Percentiles rank a stretch among this genome's conserved stretches.
phyloP scores from a whole-genome alignment of 345 rosid genomes.

The Hibiscus tridactylites region DNA sequence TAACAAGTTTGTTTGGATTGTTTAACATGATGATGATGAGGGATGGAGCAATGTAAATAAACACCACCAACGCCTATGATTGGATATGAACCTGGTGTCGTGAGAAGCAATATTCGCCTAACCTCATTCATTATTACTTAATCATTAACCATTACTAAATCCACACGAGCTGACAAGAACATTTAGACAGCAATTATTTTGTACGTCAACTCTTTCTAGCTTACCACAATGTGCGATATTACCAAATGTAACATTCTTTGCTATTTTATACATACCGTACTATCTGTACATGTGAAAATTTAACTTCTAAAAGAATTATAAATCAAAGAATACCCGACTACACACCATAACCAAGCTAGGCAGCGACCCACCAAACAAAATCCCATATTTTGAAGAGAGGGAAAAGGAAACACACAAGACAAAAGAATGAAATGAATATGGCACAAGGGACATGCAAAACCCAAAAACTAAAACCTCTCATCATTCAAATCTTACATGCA shows the following conservation, averaged over 20 bases:
- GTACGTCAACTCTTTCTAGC: too few species aligned
- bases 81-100: too few species aligned
- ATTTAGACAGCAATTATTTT: too few species aligned
- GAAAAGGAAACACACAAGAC: not conserved
- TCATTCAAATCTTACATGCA: constrained; percentile 35
- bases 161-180: too few species aligned
- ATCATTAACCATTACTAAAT: too few species aligned
- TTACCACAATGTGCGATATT: too few species aligned
- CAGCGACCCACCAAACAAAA: constrained; percentile 8
- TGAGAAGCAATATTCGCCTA: too few species aligned
- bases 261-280: not conserved
- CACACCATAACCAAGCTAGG: not conserved
- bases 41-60: too few species aligned
- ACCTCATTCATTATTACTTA: too few species aligned
- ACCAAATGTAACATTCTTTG: not conserved
- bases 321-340: not conserved
- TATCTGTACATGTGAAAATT: not conserved
- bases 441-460: constrained; percentile 14
- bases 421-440: constrained; percentile 44
- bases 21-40: too few species aligned
- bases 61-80: too few species aligned
- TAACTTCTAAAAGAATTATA: not conserved
- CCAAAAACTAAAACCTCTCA: constrained; percentile 10
- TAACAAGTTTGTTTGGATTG: too few species aligned
- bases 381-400: not conserved